A percentile compares a stretch with the other conserved stretches of the same genome.
phyloP scores from a whole-genome alignment of 73 alveolate species.

The Paramecium biaurelia region DNA sequence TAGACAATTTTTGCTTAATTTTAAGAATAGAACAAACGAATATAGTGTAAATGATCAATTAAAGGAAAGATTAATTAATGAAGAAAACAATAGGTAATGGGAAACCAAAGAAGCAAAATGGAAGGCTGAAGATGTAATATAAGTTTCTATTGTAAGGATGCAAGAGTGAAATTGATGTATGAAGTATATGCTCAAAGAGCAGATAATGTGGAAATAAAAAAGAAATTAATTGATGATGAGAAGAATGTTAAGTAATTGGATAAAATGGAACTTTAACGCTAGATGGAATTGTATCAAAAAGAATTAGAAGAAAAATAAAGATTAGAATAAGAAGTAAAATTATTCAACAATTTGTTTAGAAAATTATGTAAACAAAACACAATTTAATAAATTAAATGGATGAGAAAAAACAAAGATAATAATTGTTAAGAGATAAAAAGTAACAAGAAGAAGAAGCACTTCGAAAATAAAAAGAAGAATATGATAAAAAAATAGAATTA shows the following conservation, averaged over 20 bases:
- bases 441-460: constrained; percentile 16
- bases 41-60: background rate
- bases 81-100: background rate
- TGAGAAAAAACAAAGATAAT: background rate
- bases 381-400: constrained; percentile 35
- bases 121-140: background rate
- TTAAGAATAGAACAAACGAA: constrained; percentile 14
- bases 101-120: constrained; percentile 30
- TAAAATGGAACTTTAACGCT: background rate
- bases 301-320: background rate
- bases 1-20: background rate
- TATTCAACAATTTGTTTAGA: background rate
- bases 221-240: background rate
- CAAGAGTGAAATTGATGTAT: constrained; percentile 37
- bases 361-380: background rate
- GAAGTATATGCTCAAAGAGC: constrained; percentile 41
- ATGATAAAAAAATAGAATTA: constrained; percentile 14
- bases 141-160: background rate
- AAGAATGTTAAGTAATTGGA: background rate
- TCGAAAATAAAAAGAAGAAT: constrained; percentile 4
- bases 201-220: constrained; percentile 8
- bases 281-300: background rate
- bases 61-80: constrained; percentile 13
- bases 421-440: constrained; percentile 23
- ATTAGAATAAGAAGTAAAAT: background rate